Evolutionary conservation across 495 filamentous ascomycete species (phyloP), one percentile per base, ranked within the genome.

Genomic region (Tuber microsphaerosporum): DNA sequence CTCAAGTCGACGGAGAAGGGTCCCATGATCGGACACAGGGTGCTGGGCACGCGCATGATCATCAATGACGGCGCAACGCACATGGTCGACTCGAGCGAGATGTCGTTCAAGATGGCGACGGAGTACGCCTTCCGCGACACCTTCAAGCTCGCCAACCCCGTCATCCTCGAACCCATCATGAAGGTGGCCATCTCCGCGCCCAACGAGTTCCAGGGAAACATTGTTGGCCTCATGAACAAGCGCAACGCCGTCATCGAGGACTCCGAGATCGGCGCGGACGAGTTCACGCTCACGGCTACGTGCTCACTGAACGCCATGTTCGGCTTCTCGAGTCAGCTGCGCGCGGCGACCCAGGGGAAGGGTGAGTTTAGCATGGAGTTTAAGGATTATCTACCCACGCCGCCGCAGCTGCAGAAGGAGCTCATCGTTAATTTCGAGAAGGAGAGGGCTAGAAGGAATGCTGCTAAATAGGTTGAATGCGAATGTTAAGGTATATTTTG

Each of bases 351-450:
- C 16, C 96, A 99, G 86, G 96, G 95, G 73, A 99, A 99, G 88
- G 96, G 96, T 79, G 96, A 99, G 87, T 99, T 97, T 81, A 91
- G 88, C 77, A 99, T 99, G 96, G 96, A 99, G 87, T 99, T 98
- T 84, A 93, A 91, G 83, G 94, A 98, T 85, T 98, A 99, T 83
- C 89, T 90, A 74, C 87, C 92, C 73, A 92, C 94, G 78, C 92
- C 94, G 71, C 89, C 90, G 75, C 94, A 97, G 81, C 83, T 97
- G 84, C 96, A 99, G 91, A 97, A 92, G 85, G 96, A 98, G 84
- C 87, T 99, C 71, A 86, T 98, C 46, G 89, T 90, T 74, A 93
- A 94, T 86, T 89, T 97, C 85, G 85, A 94, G 84, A 97, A 97
- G 88, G 91, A 91, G 83, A 88, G 92, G 82, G 90, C 90, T 75